Percentiles rank a stretch among this genome's conserved stretches.
Conservation (phyloP, 2,329 filamentous ascomycete genomes). For the Fusarium sp. region DNA sequence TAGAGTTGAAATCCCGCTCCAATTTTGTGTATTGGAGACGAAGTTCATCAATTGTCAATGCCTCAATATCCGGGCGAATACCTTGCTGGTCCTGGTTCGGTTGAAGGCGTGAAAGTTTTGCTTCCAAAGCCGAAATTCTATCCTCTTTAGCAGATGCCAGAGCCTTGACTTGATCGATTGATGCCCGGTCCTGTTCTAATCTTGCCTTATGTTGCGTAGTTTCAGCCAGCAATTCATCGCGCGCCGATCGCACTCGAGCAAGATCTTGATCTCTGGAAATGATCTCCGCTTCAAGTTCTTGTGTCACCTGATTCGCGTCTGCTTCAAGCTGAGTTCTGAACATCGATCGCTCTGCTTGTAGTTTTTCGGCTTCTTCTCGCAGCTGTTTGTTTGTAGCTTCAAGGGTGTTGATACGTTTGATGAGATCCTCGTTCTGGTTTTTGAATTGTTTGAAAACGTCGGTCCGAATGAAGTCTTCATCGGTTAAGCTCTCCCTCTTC, state of each 20-base stretch:
- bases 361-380: constrained; percentile 83
- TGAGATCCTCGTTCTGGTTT: constrained; percentile 88
- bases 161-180: constrained; percentile 80
- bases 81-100: constrained; percentile 58
- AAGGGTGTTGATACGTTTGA: constrained; percentile 89
- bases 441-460: constrained; percentile 94
- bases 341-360: constrained; percentile 83
- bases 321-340: constrained; percentile 84
- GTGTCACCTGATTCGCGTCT: constrained; percentile 76
- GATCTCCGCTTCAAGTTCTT: constrained; percentile 84
- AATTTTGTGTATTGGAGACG: constrained; percentile 77
- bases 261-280: constrained; percentile 85
- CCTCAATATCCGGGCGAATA: constrained; percentile 57
- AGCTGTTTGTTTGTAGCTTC: constrained; percentile 89
- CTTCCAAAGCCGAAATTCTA: constrained; percentile 83
- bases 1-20: constrained; percentile 81
- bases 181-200: constrained; percentile 78
- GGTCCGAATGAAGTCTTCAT: constrained; percentile 93
- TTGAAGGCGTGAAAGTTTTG: constrained; percentile 78
- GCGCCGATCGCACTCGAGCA: constrained; percentile 80
- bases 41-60: constrained; percentile 76
- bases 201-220: constrained; percentile 80
- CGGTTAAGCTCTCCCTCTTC: constrained; percentile 76
- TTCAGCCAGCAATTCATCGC: constrained; percentile 88
- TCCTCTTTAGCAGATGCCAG: constrained; percentile 81